Conservation (phyloP, 768 basidiomycete genomes). For the Cystofilobasidium ferigula region DNA sequence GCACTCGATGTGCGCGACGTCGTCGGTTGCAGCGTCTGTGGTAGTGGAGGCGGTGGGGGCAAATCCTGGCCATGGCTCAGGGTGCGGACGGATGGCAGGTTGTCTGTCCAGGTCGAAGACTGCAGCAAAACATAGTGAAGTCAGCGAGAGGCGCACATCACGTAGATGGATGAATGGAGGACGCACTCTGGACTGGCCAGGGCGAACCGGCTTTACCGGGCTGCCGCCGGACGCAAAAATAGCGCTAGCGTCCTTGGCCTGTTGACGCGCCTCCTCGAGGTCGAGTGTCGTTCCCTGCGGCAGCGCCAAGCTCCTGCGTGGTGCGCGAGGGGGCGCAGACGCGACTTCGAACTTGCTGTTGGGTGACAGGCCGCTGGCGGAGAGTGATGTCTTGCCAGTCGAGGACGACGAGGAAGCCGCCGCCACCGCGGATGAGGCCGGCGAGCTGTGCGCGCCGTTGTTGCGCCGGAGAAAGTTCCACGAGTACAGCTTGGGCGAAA, state of each 20-base stretch:
- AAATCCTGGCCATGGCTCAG: not conserved
- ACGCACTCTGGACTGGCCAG: not conserved
- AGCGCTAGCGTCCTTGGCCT: not conserved
- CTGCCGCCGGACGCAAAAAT: not conserved
- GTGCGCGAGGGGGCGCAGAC: not conserved
- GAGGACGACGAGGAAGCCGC: not conserved
- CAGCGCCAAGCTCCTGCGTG: not conserved
- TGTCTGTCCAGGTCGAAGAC: constrained; percentile 1
- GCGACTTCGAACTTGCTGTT: not conserved
- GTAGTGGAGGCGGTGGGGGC: no score
- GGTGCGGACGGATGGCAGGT: not conserved
- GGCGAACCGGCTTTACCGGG: not conserved
- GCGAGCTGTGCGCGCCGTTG: not conserved
- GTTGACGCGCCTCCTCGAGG: not conserved
- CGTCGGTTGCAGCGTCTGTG: no score
- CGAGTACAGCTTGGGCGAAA: not conserved
- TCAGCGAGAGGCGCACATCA: not conserved
- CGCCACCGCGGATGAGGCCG: not conserved
- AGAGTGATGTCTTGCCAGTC: not conserved
- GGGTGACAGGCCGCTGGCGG: not conserved
- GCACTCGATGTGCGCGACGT: not conserved
- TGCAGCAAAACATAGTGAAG: not conserved
- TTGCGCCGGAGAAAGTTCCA: not conserved
- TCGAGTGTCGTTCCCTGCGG: not conserved
- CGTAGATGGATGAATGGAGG: not conserved